Evolutionary conservation across 768 basidiomycete species (phyloP), one percentile per base, ranked within the genome.

Genomic region (Trametes maxima): DNA sequence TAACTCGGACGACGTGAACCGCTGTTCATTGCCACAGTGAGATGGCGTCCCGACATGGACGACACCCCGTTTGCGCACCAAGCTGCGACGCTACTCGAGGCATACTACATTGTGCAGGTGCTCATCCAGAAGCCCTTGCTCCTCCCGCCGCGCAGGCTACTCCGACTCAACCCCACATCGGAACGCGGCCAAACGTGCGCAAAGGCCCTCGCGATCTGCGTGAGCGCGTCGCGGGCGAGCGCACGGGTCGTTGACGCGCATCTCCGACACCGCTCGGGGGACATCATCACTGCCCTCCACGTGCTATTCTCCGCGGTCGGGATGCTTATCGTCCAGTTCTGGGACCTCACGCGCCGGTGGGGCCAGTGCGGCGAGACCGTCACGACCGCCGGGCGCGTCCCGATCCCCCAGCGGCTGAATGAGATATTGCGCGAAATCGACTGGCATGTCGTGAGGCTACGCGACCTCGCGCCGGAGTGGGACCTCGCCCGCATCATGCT

Each of bases 51-150:
- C 0, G 70, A 74, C 12, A 72, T 76, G 22, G 69, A 72, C 36
- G 73, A 80, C 66, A 64, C 71, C 3, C 57, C 64, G 2, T 73
- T 77, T 36, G 79, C 82, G 47, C 69, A 73, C 36, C 78, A 81
- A 63, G 77, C 78, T 0, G 78, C 79, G 2, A 69, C 72, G 7
- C 69, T 85, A 0, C 77, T 78, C 60, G 66, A 74, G 3, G 69
- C 74, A 3, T 85, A 80, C 69, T 81, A 90, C 67, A 78, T 86
- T 57, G 74, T 84, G 16, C 85, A 89, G 71, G 90, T 92, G 62
- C 77, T 89, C 37, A 79, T 91, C 37, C 90, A 93, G 70, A 85
- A 90, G 4, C 87, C 90, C 0, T 92, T 91, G 74, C 86, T 93
- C 58, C 87, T 87, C 0, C 21, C 48, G 11, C 55, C 57, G 13